Conservation (phyloP, 2,329 filamentous ascomycete genomes). For the Thyridium curvatum region DNA sequence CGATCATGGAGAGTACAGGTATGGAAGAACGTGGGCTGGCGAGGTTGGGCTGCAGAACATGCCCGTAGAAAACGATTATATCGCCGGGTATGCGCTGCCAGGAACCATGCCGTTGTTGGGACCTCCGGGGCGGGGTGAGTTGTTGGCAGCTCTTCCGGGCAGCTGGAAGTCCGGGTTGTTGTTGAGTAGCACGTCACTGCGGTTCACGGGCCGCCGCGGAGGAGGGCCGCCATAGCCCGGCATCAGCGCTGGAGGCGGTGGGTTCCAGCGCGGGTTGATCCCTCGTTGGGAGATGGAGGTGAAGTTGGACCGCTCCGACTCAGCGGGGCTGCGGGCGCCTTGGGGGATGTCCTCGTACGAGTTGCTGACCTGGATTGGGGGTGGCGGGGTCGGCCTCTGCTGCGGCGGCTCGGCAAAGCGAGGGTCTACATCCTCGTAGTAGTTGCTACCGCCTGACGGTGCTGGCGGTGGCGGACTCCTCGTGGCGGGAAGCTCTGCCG, state of each 20-base stretch:
- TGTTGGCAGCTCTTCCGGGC: slow-evolving; percentile 29
- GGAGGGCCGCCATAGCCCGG: slow-evolving; percentile 31
- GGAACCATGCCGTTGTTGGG: slow-evolving; percentile 40
- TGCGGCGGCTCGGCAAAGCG: slow-evolving; percentile 59
- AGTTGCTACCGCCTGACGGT: slow-evolving; percentile 35
- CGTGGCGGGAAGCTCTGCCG: slow-evolving; percentile 24
- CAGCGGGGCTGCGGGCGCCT: slow-evolving; percentile 62
- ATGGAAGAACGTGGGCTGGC: too few relatives aligned
- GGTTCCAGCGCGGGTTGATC: slow-evolving; percentile 82
- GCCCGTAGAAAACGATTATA: slow-evolving; percentile 12
- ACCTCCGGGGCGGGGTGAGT: slow-evolving; percentile 10
- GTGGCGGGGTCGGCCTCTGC: slow-evolving; percentile 21
- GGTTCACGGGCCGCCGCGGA: slow-evolving; percentile 40
- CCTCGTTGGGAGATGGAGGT: slow-evolving; percentile 86
- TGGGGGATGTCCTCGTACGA: slow-evolving; percentile 25
- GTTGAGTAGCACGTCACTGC: slow-evolving; percentile 68
- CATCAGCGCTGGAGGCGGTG: slow-evolving; percentile 37
- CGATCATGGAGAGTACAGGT: too few relatives aligned
- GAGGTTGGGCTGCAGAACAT: too few relatives aligned
- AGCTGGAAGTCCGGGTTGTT: slow-evolving; percentile 84
- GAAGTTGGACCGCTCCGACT: slow-evolving; percentile 78
- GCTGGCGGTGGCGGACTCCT: slow-evolving; percentile 7
- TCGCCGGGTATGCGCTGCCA: slow-evolving; percentile 44
- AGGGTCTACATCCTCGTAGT: slow-evolving; percentile 93
- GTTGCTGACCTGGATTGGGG: slow-evolving; percentile 17